Percentiles rank a stretch among this genome's conserved stretches.
These are phyloP conservation scores for Meira nashicola DNA, from an alignment of 1,284 basidiomycete genomes.

Conservation along the genomic window DNA sequence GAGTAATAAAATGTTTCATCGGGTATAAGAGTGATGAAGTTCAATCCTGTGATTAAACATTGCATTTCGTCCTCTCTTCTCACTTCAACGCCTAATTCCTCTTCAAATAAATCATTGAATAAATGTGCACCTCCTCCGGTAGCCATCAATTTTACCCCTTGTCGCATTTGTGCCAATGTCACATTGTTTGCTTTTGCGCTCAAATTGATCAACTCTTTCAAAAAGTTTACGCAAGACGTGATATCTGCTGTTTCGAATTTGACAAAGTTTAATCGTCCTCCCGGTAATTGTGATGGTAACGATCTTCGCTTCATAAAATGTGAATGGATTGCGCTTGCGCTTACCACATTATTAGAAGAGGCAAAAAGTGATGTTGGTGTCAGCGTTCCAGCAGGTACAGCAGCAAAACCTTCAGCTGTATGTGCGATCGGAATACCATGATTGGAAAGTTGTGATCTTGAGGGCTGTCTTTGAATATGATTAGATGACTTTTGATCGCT, in stretches of 20 bases:
- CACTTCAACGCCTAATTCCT: slow-evolving; percentile 74
- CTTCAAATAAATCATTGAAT: slow-evolving; percentile 78
- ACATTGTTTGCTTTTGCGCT: slow-evolving; percentile 86
- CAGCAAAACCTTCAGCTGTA: slow-evolving; percentile 6
- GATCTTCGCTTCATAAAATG: slow-evolving; percentile 40
- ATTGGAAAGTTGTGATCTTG: slow-evolving; percentile 6
- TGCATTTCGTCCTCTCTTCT: slow-evolving; percentile 95
- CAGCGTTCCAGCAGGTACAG: slow-evolving; percentile 33
- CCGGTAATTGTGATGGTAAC: slow-evolving; percentile 57
- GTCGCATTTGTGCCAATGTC: slow-evolving; percentile 81
- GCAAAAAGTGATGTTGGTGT: slow-evolving; percentile 39
- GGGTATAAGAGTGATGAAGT: slow-evolving; percentile 93
- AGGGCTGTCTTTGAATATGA: not conserved
- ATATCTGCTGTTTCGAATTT: slow-evolving; percentile 93
- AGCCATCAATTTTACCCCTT: slow-evolving; percentile 91
- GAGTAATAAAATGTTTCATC: slow-evolving; percentile 99
- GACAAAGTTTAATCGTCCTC: slow-evolving; percentile 94
- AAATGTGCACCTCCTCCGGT: slow-evolving; percentile 95
- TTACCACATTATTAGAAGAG: slow-evolving; percentile 13
- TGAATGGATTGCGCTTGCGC: slow-evolving; percentile 22
- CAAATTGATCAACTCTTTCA: slow-evolving; percentile 77
- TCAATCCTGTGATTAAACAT: slow-evolving; percentile 91
- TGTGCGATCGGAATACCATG: slow-evolving; percentile 6
- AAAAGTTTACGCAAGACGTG: slow-evolving; percentile 73
- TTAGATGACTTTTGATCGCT: too few species aligned